Evolutionary conservation across 2,329 filamentous ascomycete species (phyloP).

Genomic region (Xylariaceae sp.): DNA sequence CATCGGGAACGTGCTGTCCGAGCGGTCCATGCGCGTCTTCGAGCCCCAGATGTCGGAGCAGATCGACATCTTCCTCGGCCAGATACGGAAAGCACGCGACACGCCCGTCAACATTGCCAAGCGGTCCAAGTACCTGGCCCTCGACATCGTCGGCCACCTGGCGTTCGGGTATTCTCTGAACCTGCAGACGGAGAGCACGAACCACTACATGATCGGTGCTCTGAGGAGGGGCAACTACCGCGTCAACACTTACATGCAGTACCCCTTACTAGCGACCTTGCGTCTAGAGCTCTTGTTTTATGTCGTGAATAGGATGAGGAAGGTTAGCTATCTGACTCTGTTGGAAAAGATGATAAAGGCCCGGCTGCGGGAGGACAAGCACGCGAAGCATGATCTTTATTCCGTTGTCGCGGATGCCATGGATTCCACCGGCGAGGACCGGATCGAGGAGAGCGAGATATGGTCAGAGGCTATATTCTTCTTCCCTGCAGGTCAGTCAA

Average conservation of each 20-base stretch:
- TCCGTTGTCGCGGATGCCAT: slow-evolving; percentile 7
- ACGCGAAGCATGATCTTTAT: slow-evolving; percentile 6
- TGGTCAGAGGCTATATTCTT: slow-evolving; percentile 6
- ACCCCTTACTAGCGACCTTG: too few relatives aligned
- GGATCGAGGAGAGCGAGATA: slow-evolving; percentile 2
- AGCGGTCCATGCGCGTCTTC: not conserved
- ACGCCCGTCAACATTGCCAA: too few relatives aligned
- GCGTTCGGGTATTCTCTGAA: not conserved
- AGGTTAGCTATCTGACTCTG: slow-evolving; percentile 25
- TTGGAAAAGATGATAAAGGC: slow-evolving; percentile 3
- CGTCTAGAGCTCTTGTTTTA: too few relatives aligned
- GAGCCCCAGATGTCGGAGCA: too few relatives aligned
- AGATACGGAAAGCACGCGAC: too few relatives aligned
- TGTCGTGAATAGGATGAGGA: slow-evolving; percentile 21
- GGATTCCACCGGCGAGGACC: slow-evolving; percentile 1
- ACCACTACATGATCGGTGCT: too few relatives aligned
- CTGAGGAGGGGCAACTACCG: too few relatives aligned
- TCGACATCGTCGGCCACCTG: not conserved
- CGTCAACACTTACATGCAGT: too few relatives aligned
- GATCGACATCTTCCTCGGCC: too few relatives aligned
- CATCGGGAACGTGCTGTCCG: not conserved
- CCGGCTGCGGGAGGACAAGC: not conserved
- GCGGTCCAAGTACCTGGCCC: not conserved
- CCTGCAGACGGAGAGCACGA: too few relatives aligned
- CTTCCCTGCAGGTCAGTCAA: slow-evolving; percentile 7